phyloP scores from a whole-genome alignment of 257 asterid species.

The Prunella vulgaris region DNA sequence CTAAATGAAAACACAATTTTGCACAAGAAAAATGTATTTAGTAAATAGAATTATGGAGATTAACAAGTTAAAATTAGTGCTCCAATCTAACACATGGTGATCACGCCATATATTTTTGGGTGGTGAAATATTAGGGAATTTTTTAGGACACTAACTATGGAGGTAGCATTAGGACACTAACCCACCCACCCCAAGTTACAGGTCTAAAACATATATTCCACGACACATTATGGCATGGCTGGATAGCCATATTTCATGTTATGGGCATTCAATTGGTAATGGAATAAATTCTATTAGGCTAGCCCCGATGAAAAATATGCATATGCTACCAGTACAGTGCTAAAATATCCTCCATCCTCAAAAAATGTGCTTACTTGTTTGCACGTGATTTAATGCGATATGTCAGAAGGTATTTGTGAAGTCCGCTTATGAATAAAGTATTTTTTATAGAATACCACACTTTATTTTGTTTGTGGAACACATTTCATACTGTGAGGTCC shows the following conservation, averaged over 20 bases:
- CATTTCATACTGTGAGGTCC: too few species aligned
- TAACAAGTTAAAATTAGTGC: not conserved
- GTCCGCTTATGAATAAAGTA: too few species aligned
- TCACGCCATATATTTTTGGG: not conserved
- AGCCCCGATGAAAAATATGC: not conserved
- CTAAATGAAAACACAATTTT: conserved; percentile 22
- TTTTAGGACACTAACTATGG: too few species aligned
- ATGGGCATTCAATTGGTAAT: not conserved
- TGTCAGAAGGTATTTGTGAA: too few species aligned
- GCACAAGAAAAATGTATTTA: not conserved
- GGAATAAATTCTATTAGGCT: not conserved
- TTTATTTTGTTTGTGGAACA: too few species aligned
- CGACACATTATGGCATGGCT: not conserved
- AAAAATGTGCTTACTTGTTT: too few species aligned
- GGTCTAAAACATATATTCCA: too few species aligned
- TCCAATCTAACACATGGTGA: not conserved
- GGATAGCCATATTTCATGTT: not conserved
- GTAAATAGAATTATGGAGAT: not conserved
- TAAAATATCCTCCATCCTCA: too few species aligned
- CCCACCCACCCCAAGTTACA: too few species aligned
- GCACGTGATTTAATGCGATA: too few species aligned
- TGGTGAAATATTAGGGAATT: not conserved
- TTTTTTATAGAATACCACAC: too few species aligned
- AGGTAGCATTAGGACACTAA: too few species aligned
- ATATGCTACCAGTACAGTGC: not conserved